Evolutionary conservation across 2,329 filamentous ascomycete species (phyloP).

Genomic region (Trichoderma asperellum): DNA sequence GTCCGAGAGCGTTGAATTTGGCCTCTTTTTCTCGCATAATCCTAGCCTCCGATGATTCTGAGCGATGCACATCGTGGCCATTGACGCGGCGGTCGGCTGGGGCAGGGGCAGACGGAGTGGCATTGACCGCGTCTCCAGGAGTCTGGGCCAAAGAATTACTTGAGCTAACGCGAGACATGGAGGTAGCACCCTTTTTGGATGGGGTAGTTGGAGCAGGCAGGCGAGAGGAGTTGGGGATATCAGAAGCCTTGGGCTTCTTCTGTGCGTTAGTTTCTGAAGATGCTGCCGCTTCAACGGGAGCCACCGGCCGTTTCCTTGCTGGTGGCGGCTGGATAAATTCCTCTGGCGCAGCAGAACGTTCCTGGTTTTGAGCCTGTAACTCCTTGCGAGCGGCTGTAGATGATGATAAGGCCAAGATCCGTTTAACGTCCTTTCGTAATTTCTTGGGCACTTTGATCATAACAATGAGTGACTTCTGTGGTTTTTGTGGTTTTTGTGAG

Average conservation of each 20-base stretch:
- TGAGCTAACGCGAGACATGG: slow-evolving; percentile 59
- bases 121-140: slow-evolving; percentile 50
- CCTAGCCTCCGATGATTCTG: slow-evolving; percentile 32
- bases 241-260: slow-evolving; percentile 51
- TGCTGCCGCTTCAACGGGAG: slow-evolving; percentile 38
- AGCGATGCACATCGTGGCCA: slow-evolving; percentile 40
- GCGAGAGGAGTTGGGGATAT: slow-evolving; percentile 42
- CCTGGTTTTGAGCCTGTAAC: slow-evolving; percentile 36
- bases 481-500: slow-evolving; percentile 32
- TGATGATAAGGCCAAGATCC: slow-evolving; percentile 51
- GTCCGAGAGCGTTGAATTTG: slow-evolving; percentile 49
- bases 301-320: slow-evolving; percentile 56
- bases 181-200: slow-evolving; percentile 52
- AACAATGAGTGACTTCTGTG: slow-evolving; percentile 46
- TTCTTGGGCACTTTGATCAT: slow-evolving; percentile 55
- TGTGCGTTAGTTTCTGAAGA: slow-evolving; percentile 43
- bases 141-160: slow-evolving; percentile 58
- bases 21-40: slow-evolving; percentile 44
- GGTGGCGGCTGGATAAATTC: slow-evolving; percentile 43
- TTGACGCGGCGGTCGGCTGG: slow-evolving; percentile 39
- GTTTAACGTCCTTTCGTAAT: slow-evolving; percentile 49
- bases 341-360: slow-evolving; percentile 46
- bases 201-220: slow-evolving; percentile 54
- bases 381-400: slow-evolving; percentile 37
- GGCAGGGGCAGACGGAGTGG: slow-evolving; percentile 38